Conservation (phyloP, 768 basidiomycete genomes). For the Boletus rubescentipes region DNA sequence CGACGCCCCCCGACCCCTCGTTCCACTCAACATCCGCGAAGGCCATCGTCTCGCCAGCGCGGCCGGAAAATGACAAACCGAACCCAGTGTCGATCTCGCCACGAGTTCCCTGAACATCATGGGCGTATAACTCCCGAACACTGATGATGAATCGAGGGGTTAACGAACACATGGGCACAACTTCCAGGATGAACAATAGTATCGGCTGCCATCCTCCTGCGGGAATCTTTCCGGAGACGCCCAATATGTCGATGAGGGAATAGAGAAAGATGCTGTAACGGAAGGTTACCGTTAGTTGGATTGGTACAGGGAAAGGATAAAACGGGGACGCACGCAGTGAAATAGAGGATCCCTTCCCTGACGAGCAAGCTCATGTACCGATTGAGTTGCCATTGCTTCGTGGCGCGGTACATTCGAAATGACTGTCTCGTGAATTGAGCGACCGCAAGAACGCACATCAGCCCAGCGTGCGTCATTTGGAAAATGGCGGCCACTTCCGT, state of each 20-base stretch:
- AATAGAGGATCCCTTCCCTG: neutral
- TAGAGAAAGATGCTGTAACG: neutral
- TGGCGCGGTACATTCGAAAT: neutral
- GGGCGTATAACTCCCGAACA: neutral
- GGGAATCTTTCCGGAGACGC: neutral
- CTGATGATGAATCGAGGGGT: neutral
- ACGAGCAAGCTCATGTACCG: neutral
- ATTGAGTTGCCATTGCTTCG: neutral
- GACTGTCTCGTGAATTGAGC: neutral
- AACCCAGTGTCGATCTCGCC: neutral
- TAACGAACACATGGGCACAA: neutral
- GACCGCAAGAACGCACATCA: neutral
- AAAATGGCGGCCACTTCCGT: neutral
- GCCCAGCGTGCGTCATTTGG: neutral
- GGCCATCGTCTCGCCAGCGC: neutral
- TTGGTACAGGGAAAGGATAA: neutral
- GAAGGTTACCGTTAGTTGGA: neutral
- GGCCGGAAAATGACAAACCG: neutral
- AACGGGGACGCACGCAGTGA: neutral
- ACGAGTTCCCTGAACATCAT: neutral
- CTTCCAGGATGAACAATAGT: neutral
- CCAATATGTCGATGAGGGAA: neutral
- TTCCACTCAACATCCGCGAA: neutral
- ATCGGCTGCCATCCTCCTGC: neutral
- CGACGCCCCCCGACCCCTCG: neutral